Base-by-base conservation (phyloP, 257 asterid genomes). In the Paraleonurus japonicus region DNA sequence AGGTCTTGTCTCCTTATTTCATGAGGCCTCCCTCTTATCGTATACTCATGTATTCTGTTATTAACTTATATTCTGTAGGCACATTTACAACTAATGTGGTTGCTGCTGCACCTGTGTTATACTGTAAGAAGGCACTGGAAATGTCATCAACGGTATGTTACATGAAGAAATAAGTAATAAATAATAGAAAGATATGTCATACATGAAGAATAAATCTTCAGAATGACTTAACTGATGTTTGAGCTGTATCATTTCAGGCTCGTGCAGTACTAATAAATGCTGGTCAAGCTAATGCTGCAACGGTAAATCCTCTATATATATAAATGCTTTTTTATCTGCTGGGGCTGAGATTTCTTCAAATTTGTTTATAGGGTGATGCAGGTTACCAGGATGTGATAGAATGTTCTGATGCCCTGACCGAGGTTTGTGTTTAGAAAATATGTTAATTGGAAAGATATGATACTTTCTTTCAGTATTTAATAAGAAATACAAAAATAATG, bases 221-320 rank as follows among this genome's bases (percentile, higher is more conserved):
- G 65, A n/a, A 47, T 43, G 65, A 43, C 50, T 61, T 64, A 15
- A 76, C 70, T 78, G 75, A 82, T 69, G n/a, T 53, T 65, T 61
- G 32, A 67, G 23, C 27, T 61, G n/a, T n/a, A n/a, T 58, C 73
- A 70, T 81, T 71, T 82, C 90, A 94, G 98, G 96, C 93, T 74
- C 99, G 99, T 78, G 99, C 98, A 4, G 85, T 94, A 62, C 79
- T 94, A 79, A 92, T 94, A 82, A 91, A 94, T 85, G 99, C 98
- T 70, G 99, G 99, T 65, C 99, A 94, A 85, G 99, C 99, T 62
- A 94, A 95, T 85, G 99, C 99, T 9, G 98, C 96, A 33, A 95
- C 99, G 70, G 99, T 91, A 87, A 86, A 72, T 80, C 65, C 72
- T 78, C 75, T 65, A 10, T 0, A 37, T n/a, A n/a, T n/a, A n/a